Conservation (phyloP, 179 eudicot species). For the Beta lomatogona region DNA sequence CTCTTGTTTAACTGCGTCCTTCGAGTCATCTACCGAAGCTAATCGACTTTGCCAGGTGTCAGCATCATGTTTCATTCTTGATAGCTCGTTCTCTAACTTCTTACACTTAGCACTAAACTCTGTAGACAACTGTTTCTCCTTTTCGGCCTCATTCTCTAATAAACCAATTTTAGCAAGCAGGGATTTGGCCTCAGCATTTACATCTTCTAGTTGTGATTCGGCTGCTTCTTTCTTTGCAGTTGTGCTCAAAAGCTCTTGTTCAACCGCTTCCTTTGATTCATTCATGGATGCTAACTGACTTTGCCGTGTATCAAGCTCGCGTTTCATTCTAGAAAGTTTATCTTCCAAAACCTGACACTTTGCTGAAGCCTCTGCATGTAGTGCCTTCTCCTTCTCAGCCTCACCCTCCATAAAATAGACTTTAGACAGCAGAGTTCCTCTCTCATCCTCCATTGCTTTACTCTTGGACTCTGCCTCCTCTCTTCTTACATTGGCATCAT, state of each 20-base stretch:
- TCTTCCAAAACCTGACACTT: conserved; percentile 52
- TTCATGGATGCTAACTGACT: conserved; percentile 21
- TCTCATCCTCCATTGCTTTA: conserved; percentile 49
- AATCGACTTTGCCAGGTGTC: conserved; percentile 33
- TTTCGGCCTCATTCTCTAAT: conserved; percentile 51
- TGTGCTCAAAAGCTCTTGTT: conserved; percentile 21
- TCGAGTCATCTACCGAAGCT: conserved; percentile 30
- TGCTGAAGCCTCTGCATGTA: conserved; percentile 45
- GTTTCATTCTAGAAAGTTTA: conserved; percentile 53
- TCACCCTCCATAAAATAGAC: conserved; percentile 51
- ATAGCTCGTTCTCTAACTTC: conserved; percentile 35
- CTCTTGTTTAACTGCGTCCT: conserved; percentile 37
- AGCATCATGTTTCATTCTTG: conserved; percentile 29
- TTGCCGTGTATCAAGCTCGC: conserved; percentile 26
- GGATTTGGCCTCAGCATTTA: conserved; percentile 47
- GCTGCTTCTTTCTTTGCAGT: conserved; percentile 40
- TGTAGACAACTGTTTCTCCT: conserved; percentile 48
- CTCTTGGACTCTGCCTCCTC: conserved; percentile 52
- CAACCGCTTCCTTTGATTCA: conserved; percentile 25
- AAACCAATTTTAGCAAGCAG: conserved; percentile 46
- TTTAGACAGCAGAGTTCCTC: conserved; percentile 41
- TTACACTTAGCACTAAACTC: conserved; percentile 45
- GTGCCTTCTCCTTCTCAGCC: conserved; percentile 51
- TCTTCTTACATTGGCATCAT: conserved; percentile 47
- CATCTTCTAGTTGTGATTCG: conserved; percentile 49